These are phyloP conservation scores for Pulveroboletus sp. DNA, from an alignment of 768 basidiomycete genomes.

Conservation along the genomic window DNA sequence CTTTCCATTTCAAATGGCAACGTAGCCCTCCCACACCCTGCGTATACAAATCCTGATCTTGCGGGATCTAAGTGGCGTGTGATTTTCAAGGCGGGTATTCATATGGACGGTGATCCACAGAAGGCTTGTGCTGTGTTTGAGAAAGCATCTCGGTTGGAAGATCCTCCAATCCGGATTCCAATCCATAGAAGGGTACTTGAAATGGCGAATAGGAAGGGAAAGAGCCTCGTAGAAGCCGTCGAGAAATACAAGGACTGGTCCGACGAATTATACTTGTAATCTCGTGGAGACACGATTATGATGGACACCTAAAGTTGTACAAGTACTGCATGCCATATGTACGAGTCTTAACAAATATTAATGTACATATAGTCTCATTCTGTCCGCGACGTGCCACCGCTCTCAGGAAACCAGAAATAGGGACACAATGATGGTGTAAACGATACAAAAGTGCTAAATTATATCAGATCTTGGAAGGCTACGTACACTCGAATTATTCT, in stretches of 20 bases:
- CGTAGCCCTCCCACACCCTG: constrained; percentile 8
- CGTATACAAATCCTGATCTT: constrained; percentile 16
- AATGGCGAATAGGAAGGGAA: constrained; percentile 10
- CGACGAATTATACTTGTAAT: no score
- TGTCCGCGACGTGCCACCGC: no score
- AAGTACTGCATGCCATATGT: no score
- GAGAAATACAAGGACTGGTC: constrained; percentile 23
- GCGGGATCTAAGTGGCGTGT: constrained; percentile 6
- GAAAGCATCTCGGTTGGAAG: constrained; percentile 14
- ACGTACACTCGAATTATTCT: no score
- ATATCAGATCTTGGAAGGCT: no score
- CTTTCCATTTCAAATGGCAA: background rate
- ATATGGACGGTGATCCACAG: constrained; percentile 13
- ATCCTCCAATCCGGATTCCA: constrained; percentile 22
- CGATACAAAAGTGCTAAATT: no score
- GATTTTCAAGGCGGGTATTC: background rate
- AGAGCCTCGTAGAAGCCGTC: constrained; percentile 5
- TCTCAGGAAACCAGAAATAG: no score
- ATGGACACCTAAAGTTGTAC: no score
- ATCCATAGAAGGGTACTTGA: constrained; percentile 10
- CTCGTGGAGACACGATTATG: no score
- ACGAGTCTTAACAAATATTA: no score
- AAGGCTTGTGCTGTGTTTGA: constrained; percentile 23
- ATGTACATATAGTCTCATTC: no score
- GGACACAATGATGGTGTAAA: no score